phyloP scores from a whole-genome alignment of 2,329 filamentous ascomycete genomes.

The Epichloe sibirici region DNA sequence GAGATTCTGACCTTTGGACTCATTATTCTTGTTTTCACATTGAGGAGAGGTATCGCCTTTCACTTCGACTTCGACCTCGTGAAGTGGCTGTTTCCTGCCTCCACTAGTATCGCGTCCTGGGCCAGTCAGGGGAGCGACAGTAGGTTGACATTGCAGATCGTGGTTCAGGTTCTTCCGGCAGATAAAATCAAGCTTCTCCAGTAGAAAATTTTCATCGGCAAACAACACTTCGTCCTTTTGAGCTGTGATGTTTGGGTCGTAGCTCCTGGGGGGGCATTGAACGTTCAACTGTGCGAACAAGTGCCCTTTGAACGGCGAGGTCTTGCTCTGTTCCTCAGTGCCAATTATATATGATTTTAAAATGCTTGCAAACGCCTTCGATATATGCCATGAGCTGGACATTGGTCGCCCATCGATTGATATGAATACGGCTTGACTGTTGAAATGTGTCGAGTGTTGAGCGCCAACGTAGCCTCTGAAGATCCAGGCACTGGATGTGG shows the following conservation, averaged over 20 bases:
- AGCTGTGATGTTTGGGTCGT: slow-evolving; percentile 62
- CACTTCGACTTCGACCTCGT: not conserved
- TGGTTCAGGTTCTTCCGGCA: slow-evolving; percentile 28
- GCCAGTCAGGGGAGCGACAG: not conserved
- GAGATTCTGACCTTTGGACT: not conserved
- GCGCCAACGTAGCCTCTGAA: slow-evolving; percentile 41
- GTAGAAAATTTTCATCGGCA: slow-evolving; percentile 34
- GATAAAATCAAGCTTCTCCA: slow-evolving; percentile 34
- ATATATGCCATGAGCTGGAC: slow-evolving; percentile 26
- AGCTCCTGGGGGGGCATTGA: slow-evolving; percentile 45
- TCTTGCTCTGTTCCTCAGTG: not conserved
- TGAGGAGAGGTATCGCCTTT: not conserved
- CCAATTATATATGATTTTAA: slow-evolving; percentile 33
- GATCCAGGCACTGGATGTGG: slow-evolving; percentile 6
- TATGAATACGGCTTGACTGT: slow-evolving; percentile 34
- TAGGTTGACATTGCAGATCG: not conserved
- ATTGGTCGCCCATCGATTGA: slow-evolving; percentile 59
- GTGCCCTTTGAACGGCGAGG: slow-evolving; percentile 23
- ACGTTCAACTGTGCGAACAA: slow-evolving; percentile 55
- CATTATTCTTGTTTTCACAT: not conserved
- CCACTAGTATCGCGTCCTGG: not conserved
- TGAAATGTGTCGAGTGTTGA: slow-evolving; percentile 28
- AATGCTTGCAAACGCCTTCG: slow-evolving; percentile 44
- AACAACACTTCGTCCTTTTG: slow-evolving; percentile 64
- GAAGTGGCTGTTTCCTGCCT: not conserved